These are phyloP conservation scores for Chenopodium formosanum DNA, from an alignment of 148 eudicot genomes.

Conservation along the genomic window DNA sequence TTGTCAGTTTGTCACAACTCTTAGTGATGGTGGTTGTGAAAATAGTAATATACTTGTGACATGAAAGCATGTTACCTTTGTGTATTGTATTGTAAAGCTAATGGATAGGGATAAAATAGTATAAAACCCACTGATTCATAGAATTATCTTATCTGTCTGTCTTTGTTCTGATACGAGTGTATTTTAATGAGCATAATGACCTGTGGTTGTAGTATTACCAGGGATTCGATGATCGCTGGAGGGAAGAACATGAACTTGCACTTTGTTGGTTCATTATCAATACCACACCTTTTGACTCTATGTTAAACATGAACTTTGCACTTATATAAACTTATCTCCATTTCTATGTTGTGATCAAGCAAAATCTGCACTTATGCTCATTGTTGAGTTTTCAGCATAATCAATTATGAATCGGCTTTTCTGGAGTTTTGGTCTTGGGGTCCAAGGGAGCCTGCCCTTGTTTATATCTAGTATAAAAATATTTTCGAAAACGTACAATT, in stretches of 20 bases:
- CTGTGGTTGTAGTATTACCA: conserved; percentile 16
- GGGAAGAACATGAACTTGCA: conserved; percentile 18
- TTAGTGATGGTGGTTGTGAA: neutral
- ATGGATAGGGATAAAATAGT: neutral
- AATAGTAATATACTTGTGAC: conserved; percentile 18
- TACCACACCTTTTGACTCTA: conserved; percentile 12
- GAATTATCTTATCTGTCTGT: neutral
- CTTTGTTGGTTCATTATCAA: conserved; percentile 12
- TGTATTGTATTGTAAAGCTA: conserved; percentile 8
- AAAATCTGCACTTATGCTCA: neutral
- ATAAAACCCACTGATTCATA: neutral
- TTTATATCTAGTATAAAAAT: too few species aligned
- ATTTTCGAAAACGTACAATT: too few species aligned
- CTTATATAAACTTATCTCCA: too few species aligned
- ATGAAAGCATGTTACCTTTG: conserved; percentile 7
- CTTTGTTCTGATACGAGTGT: neutral
- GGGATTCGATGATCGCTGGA: conserved; percentile 12
- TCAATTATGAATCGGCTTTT: neutral
- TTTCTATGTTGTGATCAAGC: neutral
- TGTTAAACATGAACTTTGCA: neutral
- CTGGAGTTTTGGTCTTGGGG: neutral
- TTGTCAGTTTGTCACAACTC: conserved; percentile 16
- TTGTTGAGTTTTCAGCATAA: neutral
- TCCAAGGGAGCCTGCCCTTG: neutral
- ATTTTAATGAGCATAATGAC: neutral